Conservation (phyloP, 2,329 filamentous ascomycete species). For the Fusarium foetens region DNA sequence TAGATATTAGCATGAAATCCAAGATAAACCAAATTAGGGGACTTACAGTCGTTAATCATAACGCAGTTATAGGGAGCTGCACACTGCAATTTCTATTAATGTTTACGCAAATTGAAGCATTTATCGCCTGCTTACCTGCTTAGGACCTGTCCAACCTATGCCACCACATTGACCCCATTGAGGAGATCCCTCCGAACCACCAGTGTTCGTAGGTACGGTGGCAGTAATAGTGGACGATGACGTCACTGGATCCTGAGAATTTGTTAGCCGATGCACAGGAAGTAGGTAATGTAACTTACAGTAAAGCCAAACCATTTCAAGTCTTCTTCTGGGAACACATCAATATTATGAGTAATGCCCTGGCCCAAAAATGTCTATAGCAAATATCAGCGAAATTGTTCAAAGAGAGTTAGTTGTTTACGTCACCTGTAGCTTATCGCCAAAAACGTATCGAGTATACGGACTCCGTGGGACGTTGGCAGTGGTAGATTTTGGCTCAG, state of each 20-base stretch:
- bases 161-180: conserved; percentile 39
- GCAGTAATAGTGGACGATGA: conserved; percentile 4
- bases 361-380: conserved; percentile 29
- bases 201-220: conserved; percentile 5
- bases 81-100: conserved; percentile 13
- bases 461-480: conserved; percentile 50
- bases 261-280: not conserved
- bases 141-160: conserved; percentile 17
- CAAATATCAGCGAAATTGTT: not conserved
- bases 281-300: not conserved
- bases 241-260: not conserved
- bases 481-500: conserved; percentile 45
- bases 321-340: conserved; percentile 34
- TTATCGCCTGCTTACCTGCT: not conserved
- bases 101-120: rapidly evolving
- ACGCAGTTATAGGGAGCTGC: conserved; percentile 19
- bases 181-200: conserved; percentile 9
- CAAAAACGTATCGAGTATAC: conserved; percentile 54
- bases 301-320: conserved; percentile 33
- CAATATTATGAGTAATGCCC: conserved; percentile 31
- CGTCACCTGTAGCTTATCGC: conserved; percentile 41
- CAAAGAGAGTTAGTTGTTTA: rapidly evolving
- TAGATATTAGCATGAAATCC: not conserved
- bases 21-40: too few relatives aligned
- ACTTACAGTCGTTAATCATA: conserved; percentile 32